A percentile compares a stretch with the other conserved stretches of the same genome.
Conservation (phyloP, 139 green algal genomes). For the Coccomyxa sp. region DNA sequence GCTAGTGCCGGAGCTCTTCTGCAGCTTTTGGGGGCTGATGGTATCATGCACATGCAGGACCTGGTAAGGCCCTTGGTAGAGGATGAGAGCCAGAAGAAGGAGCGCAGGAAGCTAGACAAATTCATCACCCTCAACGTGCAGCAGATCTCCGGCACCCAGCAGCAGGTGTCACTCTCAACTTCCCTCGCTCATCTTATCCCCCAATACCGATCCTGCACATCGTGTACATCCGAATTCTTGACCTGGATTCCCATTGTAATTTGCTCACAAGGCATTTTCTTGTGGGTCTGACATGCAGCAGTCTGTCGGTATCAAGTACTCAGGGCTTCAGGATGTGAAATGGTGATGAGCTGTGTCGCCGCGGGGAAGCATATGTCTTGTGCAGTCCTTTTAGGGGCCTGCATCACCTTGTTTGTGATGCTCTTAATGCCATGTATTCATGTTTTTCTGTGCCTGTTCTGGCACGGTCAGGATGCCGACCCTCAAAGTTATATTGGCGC, state of each 20-base stretch:
- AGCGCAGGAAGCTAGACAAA: slow-evolving; percentile 59
- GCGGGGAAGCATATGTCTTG: too few relatives aligned
- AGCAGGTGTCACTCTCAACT: slow-evolving; percentile 28
- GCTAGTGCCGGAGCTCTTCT: too few relatives aligned
- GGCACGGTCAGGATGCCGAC: too few relatives aligned
- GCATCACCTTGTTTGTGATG: too few relatives aligned
- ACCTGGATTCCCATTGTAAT: neutral
- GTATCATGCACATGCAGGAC: slow-evolving; percentile 8
- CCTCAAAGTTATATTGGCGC: too few relatives aligned
- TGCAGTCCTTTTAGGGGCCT: too few relatives aligned
- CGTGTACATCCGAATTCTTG: neutral
- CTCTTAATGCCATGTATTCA: too few relatives aligned
- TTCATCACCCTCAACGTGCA: slow-evolving; percentile 70
- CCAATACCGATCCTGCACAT: neutral
- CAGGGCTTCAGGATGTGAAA: too few relatives aligned
- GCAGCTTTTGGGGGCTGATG: too few relatives aligned
- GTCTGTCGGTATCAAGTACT: neutral
- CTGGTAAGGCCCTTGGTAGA: slow-evolving; percentile 19
- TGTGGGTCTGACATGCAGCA: neutral
- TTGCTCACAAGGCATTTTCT: neutral
- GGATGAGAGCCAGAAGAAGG: slow-evolving; percentile 42
- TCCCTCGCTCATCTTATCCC: neutral
- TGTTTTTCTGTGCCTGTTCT: too few relatives aligned
- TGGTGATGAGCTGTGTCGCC: too few relatives aligned
- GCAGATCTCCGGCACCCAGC: slow-evolving; percentile 63